Percentiles rank a stretch among this genome's conserved stretches.
These are phyloP conservation scores for Sporothrix schenckii DNA, from an alignment of 2,329 filamentous ascomycete species.

Conservation along the genomic window DNA sequence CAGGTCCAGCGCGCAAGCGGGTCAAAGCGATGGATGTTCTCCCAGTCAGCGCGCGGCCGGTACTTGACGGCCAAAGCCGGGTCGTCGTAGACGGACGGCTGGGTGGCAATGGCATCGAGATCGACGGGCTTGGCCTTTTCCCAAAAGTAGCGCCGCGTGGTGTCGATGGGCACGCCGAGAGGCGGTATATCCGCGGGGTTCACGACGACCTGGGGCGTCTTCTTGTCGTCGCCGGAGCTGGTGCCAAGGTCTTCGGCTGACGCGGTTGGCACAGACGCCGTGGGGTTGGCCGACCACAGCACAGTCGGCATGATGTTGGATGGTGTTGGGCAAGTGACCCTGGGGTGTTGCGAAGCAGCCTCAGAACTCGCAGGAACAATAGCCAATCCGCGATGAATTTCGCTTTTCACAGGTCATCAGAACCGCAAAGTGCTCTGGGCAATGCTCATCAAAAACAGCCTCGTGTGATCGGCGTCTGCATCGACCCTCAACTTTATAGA, in stretches of 20 bases:
- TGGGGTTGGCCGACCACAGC: constrained; percentile 13
- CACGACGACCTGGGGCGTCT: constrained; percentile 19
- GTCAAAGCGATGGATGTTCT: constrained; percentile 53
- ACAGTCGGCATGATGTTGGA: constrained; percentile 19
- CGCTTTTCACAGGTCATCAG: no score
- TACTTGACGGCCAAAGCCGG: constrained; percentile 44
- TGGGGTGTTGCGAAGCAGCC: neutral
- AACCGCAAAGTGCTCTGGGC: no score
- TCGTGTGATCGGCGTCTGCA: constrained; percentile 1
- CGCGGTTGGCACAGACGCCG: neutral
- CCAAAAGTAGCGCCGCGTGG: constrained; percentile 43
- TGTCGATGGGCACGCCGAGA: constrained; percentile 39
- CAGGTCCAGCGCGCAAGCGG: constrained; percentile 50
- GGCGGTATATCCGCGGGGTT: constrained; percentile 34
- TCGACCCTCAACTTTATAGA: constrained; percentile 7
- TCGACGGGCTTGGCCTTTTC: constrained; percentile 40
- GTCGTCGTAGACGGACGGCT: constrained; percentile 46
- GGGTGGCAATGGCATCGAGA: constrained; percentile 45
- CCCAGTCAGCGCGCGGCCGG: constrained; percentile 42
- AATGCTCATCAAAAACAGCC: neutral
- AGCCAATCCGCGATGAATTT: no score
- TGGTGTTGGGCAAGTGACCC: neutral
- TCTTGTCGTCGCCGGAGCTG: constrained; percentile 29
- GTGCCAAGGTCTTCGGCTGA: constrained; percentile 24
- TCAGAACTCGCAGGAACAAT: no score